Conservation (phyloP, 768 basidiomycete genomes). For the Pleurotus pulmonarius region DNA sequence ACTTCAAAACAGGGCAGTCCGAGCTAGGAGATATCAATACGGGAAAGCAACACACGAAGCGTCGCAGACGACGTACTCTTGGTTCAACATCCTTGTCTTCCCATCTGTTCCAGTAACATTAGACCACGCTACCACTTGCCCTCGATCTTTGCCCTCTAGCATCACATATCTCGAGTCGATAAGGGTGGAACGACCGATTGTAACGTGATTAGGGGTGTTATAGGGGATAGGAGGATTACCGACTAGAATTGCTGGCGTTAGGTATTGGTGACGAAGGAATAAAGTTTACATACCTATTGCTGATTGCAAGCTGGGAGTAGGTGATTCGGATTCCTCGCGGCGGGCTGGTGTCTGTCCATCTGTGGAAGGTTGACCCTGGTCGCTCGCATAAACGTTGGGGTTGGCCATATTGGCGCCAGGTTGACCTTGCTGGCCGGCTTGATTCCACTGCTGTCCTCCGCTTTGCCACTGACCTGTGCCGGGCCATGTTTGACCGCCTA, state of each 20-base stretch:
- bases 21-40: slow-evolving; percentile 18
- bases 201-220: slow-evolving; percentile 29
- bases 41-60: background rate
- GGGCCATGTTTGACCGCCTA: background rate
- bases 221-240: slow-evolving; percentile 4
- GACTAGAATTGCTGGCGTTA: background rate
- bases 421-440: background rate
- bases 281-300: background rate
- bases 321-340: background rate
- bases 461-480: background rate
- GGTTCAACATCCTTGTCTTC: slow-evolving; percentile 34
- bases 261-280: background rate
- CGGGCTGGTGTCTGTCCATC: background rate
- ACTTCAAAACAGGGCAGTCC: slow-evolving; percentile 30
- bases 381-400: background rate
- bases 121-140: slow-evolving; percentile 43
- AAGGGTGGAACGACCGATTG: slow-evolving; percentile 48
- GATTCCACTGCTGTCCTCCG: background rate
- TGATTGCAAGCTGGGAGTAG: background rate
- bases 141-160: slow-evolving; percentile 40
- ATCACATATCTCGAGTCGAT: slow-evolving; percentile 31
- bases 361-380: background rate
- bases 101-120: slow-evolving; percentile 20
- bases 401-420: background rate
- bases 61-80: slow-evolving; percentile 22